These are phyloP conservation scores for Quercus robur DNA, from an alignment of 306 rosid genomes.

Conservation along the genomic window DNA sequence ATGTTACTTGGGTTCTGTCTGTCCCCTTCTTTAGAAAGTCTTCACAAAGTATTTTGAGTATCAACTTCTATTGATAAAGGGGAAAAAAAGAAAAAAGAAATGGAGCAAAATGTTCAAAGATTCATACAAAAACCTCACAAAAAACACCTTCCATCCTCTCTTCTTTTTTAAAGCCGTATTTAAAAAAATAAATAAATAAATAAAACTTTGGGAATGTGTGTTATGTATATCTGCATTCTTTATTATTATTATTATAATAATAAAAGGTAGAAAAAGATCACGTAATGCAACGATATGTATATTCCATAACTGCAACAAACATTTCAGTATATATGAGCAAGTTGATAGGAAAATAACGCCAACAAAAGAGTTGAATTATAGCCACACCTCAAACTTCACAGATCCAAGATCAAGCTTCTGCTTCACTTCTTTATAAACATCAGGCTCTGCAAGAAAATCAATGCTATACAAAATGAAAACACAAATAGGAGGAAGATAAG, in stretches of 20 bases:
- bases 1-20: neutral
- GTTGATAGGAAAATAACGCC: slow-evolving; percentile 5
- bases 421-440: slow-evolving; percentile 92
- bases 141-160: neutral
- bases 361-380: neutral
- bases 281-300: neutral
- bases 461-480: slow-evolving; percentile 4
- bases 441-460: slow-evolving; percentile 71
- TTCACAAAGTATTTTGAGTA: neutral
- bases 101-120: neutral
- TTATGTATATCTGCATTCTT: neutral
- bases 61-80: neutral
- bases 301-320: neutral
- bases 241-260: neutral
- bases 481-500: neutral
- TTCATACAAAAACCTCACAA: neutral
- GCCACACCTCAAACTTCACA: slow-evolving; percentile 83
- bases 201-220: neutral
- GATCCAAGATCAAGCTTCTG: slow-evolving; percentile 94
- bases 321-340: neutral
- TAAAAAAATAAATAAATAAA: neutral
- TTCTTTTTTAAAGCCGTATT: neutral
- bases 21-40: neutral
- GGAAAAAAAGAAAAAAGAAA: neutral
- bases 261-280: neutral